Evolutionary conservation across 164 flowering plant species (phyloP).

Genomic region (Liquidambar formosana): DNA sequence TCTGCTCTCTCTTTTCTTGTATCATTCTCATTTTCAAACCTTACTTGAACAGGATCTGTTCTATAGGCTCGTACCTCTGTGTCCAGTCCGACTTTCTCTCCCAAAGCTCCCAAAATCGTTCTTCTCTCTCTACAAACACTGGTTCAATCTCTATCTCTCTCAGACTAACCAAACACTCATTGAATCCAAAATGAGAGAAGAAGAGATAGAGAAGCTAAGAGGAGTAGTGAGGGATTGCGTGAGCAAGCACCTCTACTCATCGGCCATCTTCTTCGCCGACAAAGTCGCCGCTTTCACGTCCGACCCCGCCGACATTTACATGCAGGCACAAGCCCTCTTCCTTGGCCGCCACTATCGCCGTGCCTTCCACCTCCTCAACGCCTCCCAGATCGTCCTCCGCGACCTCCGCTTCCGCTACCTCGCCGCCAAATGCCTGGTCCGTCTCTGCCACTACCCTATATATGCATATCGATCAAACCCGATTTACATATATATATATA

Average conservation of each 20-base stretch:
- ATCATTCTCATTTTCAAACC: too few relatives aligned
- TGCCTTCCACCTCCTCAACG: slow-evolving; percentile 78
- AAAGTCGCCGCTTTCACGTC: slow-evolving; percentile 88
- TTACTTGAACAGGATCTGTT: too few relatives aligned
- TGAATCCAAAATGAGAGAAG: slow-evolving; percentile 56
- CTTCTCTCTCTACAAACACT: background rate
- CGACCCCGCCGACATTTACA: slow-evolving; percentile 93
- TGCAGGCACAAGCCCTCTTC: slow-evolving; percentile 93
- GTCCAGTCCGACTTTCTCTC: background rate
- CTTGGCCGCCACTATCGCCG: slow-evolving; percentile 64
- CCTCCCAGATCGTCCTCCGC: slow-evolving; percentile 80
- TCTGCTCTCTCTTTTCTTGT: too few relatives aligned
- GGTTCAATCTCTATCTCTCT: background rate
- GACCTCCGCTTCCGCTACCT: slow-evolving; percentile 94
- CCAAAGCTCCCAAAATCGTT: background rate
- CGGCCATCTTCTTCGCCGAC: slow-evolving; percentile 98
- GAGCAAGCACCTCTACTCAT: slow-evolving; percentile 94
- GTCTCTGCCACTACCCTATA: background rate
- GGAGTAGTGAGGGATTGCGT: slow-evolving; percentile 94
- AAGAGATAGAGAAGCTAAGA: slow-evolving; percentile 78
- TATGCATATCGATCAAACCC: background rate
- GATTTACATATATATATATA: too few relatives aligned
- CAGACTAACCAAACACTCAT: background rate
- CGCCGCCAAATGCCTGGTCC: slow-evolving; percentile 95
- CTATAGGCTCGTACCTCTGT: too few relatives aligned